A percentile compares a stretch with the other conserved stretches of the same genome.
These are phyloP conservation scores for Laetiporus sulphureus DNA, from an alignment of 1,284 basidiomycete genomes.

Conservation along the genomic window DNA sequence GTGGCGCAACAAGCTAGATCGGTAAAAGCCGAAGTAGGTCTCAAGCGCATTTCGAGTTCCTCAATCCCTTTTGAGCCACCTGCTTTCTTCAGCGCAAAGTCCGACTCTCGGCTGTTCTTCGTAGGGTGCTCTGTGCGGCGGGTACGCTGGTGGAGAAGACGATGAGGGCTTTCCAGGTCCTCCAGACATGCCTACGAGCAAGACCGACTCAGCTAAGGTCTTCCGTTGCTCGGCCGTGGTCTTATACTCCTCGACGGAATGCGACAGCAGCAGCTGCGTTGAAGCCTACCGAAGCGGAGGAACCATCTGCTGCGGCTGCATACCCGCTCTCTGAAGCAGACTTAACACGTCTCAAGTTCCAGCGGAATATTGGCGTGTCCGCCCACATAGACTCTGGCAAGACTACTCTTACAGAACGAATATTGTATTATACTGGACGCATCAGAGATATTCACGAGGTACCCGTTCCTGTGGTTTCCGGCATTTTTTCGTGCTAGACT, in stretches of 20 bases:
- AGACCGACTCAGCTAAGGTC: background rate
- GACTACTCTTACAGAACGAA: slow-evolving; percentile 97
- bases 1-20: too few relatives aligned
- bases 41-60: too few relatives aligned
- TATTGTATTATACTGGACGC: slow-evolving; percentile 94
- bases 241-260: slow-evolving; percentile 8
- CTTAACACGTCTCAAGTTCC: slow-evolving; percentile 47
- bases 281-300: slow-evolving; percentile 9
- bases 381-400: slow-evolving; percentile 98
- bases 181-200: background rate
- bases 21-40: too few relatives aligned
- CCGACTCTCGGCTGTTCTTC: too few relatives aligned
- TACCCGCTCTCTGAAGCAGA: slow-evolving; percentile 54
- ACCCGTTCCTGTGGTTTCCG: slow-evolving; percentile 10
- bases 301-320: slow-evolving; percentile 18
- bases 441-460: slow-evolving; percentile 98
- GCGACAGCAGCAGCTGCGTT: slow-evolving; percentile 20
- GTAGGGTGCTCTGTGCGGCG: background rate
- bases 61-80: too few relatives aligned
- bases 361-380: slow-evolving; percentile 81
- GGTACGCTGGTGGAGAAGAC: background rate
- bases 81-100: too few relatives aligned
- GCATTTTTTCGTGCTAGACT: background rate
- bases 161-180: background rate
- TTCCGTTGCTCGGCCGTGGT: background rate